Conservation (phyloP, 2,329 filamentous ascomycete genomes). For the Aureobasidium sp. region DNA sequence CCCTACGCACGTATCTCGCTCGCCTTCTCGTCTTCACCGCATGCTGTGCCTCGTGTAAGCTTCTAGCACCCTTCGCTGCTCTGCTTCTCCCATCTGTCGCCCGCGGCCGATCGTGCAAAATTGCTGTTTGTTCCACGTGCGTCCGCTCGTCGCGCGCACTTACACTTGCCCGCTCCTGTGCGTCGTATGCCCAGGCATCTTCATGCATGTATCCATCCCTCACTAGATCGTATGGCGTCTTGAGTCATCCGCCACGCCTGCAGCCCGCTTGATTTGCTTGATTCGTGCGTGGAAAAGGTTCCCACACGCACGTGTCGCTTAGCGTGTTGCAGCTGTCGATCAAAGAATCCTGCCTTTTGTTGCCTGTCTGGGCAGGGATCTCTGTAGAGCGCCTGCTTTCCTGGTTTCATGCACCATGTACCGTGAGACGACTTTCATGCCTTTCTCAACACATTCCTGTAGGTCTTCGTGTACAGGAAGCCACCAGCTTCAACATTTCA, state of each 20-base stretch:
- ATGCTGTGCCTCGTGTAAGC: neutral
- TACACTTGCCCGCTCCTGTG: neutral
- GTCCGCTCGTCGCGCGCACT: neutral
- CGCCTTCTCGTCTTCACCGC: neutral
- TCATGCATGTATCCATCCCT: constrained; percentile 7
- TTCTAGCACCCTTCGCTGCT: neutral
- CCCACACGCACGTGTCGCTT: constrained; percentile 9
- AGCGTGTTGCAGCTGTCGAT: constrained; percentile 11
- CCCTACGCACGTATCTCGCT: constrained; percentile 1
- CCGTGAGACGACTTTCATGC: neutral
- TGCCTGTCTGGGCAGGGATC: constrained; percentile 10
- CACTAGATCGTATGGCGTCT: constrained; percentile 9
- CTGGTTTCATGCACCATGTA: constrained; percentile 1
- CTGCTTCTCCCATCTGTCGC: neutral
- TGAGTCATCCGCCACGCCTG: constrained; percentile 14
- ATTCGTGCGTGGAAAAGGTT: constrained; percentile 6
- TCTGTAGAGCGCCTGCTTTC: constrained; percentile 5
- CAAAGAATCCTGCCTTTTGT: constrained; percentile 4
- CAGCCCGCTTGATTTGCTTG: constrained; percentile 14
- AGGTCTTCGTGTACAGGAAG: neutral
- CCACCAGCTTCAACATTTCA: neutral
- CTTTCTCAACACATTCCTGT: neutral
- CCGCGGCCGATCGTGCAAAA: constrained; percentile 2
- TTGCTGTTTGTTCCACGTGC: constrained; percentile 7
- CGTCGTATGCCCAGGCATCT: neutral